Percentiles rank a stretch among this genome's conserved stretches.
These are phyloP conservation scores for Phytophthora quininea DNA, from an alignment of 352 stramenopile genomes.

Conservation along the genomic window DNA sequence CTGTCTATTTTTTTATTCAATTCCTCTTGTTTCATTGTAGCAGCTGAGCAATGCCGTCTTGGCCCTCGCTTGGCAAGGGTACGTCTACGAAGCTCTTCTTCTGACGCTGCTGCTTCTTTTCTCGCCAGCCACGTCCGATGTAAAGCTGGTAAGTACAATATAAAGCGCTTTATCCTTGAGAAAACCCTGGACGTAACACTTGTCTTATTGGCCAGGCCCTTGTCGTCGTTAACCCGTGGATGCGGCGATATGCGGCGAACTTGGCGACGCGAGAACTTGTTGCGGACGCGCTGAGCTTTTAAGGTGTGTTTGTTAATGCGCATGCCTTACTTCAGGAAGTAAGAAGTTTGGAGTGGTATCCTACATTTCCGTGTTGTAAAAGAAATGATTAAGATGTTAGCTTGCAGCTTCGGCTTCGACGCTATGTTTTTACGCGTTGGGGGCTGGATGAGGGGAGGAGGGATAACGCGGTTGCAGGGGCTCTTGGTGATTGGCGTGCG, in stretches of 20 bases:
- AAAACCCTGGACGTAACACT: background rate
- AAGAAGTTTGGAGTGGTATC: too few relatives aligned
- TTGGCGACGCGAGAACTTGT: slow-evolving; percentile 19
- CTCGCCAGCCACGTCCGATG: slow-evolving; percentile 12
- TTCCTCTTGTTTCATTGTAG: background rate
- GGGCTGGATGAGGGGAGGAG: background rate
- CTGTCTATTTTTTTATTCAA: background rate
- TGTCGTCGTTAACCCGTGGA: slow-evolving; percentile 17
- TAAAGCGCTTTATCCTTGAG: background rate
- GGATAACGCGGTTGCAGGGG: slow-evolving; percentile 12
- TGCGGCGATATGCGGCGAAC: slow-evolving; percentile 17
- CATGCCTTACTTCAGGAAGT: too few relatives aligned
- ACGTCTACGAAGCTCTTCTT: slow-evolving; percentile 21
- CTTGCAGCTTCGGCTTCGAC: too few relatives aligned
- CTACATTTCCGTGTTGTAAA: too few relatives aligned
- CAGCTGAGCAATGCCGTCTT: slow-evolving; percentile 19
- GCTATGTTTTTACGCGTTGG: too few relatives aligned
- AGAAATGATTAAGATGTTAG: too few relatives aligned
- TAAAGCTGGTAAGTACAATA: slow-evolving; percentile 20
- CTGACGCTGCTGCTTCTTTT: slow-evolving; percentile 25
- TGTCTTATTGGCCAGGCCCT: slow-evolving; percentile 8
- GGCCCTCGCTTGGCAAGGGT: slow-evolving; percentile 16
- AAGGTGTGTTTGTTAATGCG: background rate
- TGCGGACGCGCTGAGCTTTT: slow-evolving; percentile 14
- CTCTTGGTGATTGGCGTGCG: slow-evolving; percentile 10